phyloP scores from a whole-genome alignment of 345 rosid species.

The Chamaenerion angustifolium region DNA sequence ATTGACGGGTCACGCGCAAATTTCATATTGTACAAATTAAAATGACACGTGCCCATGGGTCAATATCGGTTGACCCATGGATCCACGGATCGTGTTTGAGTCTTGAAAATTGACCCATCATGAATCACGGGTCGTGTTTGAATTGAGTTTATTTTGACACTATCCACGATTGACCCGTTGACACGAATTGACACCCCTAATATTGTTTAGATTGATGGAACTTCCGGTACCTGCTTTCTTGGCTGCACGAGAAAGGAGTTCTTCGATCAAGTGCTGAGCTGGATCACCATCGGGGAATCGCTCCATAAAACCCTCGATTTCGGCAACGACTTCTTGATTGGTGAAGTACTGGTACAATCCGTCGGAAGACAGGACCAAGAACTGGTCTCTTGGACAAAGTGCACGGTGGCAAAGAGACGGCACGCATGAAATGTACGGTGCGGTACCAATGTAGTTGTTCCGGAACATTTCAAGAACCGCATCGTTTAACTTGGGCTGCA shows the following conservation, averaged over 20 bases:
- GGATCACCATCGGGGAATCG: conserved; percentile 96
- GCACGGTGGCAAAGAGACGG: conserved; percentile 84
- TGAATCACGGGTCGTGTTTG: too few species aligned
- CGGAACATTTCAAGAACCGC: conserved; percentile 85
- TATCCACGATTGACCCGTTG: too few species aligned
- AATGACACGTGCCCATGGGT: too few species aligned
- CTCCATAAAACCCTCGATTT: conserved; percentile 70
- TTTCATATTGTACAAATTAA: too few species aligned
- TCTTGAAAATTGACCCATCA: too few species aligned
- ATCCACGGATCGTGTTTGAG: too few species aligned
- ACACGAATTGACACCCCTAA: too few species aligned
- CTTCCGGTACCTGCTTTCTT: conserved; percentile 99
- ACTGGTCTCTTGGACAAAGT: conserved; percentile 71
- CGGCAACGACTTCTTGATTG: conserved; percentile 84
- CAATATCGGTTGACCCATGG: too few species aligned
- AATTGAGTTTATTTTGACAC: too few species aligned
- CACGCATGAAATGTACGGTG: conserved; percentile 68
- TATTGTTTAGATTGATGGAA: too few species aligned
- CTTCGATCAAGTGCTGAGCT: conserved; percentile 87
- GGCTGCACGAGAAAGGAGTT: conserved; percentile 85
- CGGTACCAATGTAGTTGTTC: conserved; percentile 72
- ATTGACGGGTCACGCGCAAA: too few species aligned
- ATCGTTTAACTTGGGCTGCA: conserved; percentile 82
- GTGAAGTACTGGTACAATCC: conserved; percentile 89
- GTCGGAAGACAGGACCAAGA: conserved; percentile 84